Evolutionary conservation across 2,329 filamentous ascomycete species (phyloP), one percentile per base, ranked within the genome.

Genomic region (Madurella mycetomatis): DNA sequence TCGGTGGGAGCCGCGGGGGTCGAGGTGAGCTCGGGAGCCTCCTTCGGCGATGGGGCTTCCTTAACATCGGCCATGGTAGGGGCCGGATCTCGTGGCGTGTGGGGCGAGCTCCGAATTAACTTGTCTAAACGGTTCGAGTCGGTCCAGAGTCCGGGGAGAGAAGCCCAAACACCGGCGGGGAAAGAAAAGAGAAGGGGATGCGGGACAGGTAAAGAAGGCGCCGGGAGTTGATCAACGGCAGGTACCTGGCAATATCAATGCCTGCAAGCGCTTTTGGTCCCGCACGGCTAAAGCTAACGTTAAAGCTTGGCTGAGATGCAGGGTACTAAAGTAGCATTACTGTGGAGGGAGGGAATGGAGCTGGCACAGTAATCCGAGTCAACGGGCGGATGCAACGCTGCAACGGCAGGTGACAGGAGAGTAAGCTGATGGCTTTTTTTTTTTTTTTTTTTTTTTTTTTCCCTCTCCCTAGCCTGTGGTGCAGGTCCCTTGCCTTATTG

Each of bases 51-150:
- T 44, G 54, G 30, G 19, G 37, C 19, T 19, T 41, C 16, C 51
- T 62, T 58, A n/a, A 58, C 59, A 45, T 61, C 59, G n/a, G 53
- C 49, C 60, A 64, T 61, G 30, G 17, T 47, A 49, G 18, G 15
- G 16, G 43, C 13, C 25, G 25, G 42, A 30, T 25, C 17, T 49
- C 31, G 48, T 13, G 19, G 13, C 34, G 41, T 19, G 34, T 48
- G 37, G 12, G 42, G 46, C 18, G 16, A 9, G 25, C 43, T 41
- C 18, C 32, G 46, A 37, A 37, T 37, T 2, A 37, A 34, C 17
- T 45, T 39, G 31, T 25, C 25, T 25, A 25, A 25, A 25, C 25
- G 25, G 25, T 25, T 3, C 25, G 17, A 16, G 11, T 47, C 42
- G 25, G 15, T 17, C 9, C 12, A 9, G 11, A 9, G 32, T 31